Conservation (phyloP, 805 yeast genomes). For the Ogataea sp. region DNA sequence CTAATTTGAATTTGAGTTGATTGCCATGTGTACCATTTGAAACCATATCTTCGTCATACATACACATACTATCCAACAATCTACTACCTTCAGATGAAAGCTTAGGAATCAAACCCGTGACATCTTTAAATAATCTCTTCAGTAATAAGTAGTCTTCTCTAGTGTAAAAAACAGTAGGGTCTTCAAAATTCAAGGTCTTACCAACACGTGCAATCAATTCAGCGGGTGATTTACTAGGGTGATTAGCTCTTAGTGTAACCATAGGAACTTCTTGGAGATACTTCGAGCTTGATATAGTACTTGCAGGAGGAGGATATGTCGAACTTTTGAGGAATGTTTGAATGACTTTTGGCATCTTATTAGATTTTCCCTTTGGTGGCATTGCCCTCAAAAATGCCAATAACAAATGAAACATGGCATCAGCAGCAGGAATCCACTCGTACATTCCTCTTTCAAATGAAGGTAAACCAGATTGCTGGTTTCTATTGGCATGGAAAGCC, state of each 20-base stretch:
- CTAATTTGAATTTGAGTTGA: conserved; percentile 18
- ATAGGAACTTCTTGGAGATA: conserved; percentile 27
- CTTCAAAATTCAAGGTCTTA: conserved; percentile 57
- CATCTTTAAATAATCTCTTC: conserved; percentile 59
- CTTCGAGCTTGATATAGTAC: conserved; percentile 15
- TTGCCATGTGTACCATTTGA: conserved; percentile 29
- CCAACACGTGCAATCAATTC: conserved; percentile 56
- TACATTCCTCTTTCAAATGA: conserved; percentile 62
- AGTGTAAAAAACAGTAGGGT: conserved; percentile 60
- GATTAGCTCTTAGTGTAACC: conserved; percentile 29
- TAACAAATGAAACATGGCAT: conserved; percentile 77
- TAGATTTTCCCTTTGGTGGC: conserved; percentile 44
- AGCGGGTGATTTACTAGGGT: conserved; percentile 37
- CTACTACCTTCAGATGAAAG: conserved; percentile 70
- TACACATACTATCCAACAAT: conserved; percentile 32
- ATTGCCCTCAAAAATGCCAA: conserved; percentile 72
- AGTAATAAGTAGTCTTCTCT: conserved; percentile 72
- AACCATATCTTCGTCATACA: conserved; percentile 25
- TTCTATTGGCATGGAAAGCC: conserved; percentile 53
- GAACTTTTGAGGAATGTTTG: conserved; percentile 57
- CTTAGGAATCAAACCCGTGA: conserved; percentile 47
- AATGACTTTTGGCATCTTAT: conserved; percentile 56
- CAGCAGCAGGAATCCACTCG: conserved; percentile 74
- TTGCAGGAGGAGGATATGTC: conserved; percentile 53
- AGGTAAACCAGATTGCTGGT: conserved; percentile 28